Conservation (phyloP, 768 basidiomycete species). For the Melanogaster broomeanus region DNA sequence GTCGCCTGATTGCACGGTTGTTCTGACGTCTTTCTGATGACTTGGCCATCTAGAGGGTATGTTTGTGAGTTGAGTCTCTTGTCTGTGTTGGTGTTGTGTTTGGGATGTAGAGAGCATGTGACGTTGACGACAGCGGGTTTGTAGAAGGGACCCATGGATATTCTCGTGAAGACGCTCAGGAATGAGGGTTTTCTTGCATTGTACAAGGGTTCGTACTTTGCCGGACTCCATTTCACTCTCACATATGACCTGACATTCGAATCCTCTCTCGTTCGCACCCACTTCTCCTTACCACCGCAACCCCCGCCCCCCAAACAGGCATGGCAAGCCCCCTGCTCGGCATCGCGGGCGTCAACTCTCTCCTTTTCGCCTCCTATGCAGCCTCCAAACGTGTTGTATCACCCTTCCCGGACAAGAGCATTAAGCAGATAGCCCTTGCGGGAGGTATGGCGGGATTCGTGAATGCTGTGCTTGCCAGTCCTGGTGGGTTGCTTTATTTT, state of each 20-base stretch:
- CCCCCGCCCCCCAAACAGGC: conserved; percentile 46
- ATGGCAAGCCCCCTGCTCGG: conserved; percentile 92
- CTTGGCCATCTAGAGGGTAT: conserved; percentile 59
- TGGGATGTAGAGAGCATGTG: not conserved
- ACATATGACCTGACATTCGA: not conserved
- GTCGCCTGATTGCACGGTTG: not conserved
- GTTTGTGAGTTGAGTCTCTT: conserved; percentile 71
- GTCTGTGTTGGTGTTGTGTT: not conserved
- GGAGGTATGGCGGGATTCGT: conserved; percentile 92
- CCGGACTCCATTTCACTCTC: not conserved
- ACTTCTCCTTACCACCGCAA: not conserved
- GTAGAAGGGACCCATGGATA: conserved; percentile 94
- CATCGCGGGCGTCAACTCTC: conserved; percentile 93
- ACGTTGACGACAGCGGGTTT: not conserved
- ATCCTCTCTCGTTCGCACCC: not conserved
- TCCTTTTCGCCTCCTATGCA: conserved; percentile 92
- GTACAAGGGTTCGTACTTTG: conserved; percentile 74
- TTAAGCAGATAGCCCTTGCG: conserved; percentile 79
- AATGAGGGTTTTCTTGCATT: conserved; percentile 91
- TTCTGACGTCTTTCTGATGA: too few relatives aligned
- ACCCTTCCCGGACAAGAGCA: conserved; percentile 82
- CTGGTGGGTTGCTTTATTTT: conserved; percentile 49
- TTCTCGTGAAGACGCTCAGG: conserved; percentile 74
- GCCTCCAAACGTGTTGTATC: conserved; percentile 79
- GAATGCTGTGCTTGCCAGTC: conserved; percentile 89